Base-by-base conservation (phyloP, 176 grass and related monocot species). In the Dendrocalamus sinicus region DNA sequence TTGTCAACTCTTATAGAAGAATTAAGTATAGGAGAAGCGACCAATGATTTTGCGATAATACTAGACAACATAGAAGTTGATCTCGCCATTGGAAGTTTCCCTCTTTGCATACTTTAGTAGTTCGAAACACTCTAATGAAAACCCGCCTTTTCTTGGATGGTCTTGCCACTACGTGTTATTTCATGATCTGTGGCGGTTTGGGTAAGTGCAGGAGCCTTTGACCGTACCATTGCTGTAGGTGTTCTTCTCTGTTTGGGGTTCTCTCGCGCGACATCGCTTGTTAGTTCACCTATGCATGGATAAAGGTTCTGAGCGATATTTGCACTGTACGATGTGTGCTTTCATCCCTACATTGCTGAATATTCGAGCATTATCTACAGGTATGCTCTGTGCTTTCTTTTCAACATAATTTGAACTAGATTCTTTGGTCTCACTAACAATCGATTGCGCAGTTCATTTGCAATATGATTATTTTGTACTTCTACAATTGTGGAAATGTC, bases 61-160 rank as follows among this genome's bases (percentile, higher is more conserved):
- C 7, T 85, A 69, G 85, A 88, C 62, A 91, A 1, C 53, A 66
- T 45, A 71, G 85, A 88, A 71, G 37, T 62, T 81, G 89, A 80
- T 85, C 81, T 76, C n/a, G 15, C 80, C 77, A 88, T 26, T 63
- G 35, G 81, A 81, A 61, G 54, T 71, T 63, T 86, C 85, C 40
- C 78, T 85, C 78, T 88, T 95, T 72, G 88, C 74, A 73, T 89
- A 90, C 28, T 65, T 82, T 35, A 92, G 58, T 72, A 89, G 58
- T 78, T 95, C 93, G 90, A 88, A 43, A 84, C 81, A 26, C 90
- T 95, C 90, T 87, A 74, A 95, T 83, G 24, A 90, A 95, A 59
- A 92, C 51, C 69, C 90, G 86, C 52, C 72, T 90, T 88, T 90
- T 90, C 81, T 91, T 90, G 30, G 52, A 59, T 79, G 79, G 43